Base-by-base conservation (phyloP, 176 grass and related monocot genomes). In the Oryza glaberrima region DNA sequence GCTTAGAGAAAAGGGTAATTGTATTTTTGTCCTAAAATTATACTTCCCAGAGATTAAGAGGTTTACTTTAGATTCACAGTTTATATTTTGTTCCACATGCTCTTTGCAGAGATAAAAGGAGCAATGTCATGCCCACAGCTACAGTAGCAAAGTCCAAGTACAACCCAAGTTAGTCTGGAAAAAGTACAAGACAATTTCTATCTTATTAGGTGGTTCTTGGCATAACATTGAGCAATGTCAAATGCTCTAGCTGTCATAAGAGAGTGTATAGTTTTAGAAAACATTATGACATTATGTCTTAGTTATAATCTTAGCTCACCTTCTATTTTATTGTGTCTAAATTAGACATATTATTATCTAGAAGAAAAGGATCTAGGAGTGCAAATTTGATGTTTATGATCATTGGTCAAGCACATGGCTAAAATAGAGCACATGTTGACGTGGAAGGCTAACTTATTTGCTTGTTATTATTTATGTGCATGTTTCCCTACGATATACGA, bases 1-100 rank as follows among this genome's bases (percentile, higher is more conserved):
- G 9, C 89, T 90, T 70, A 90, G 65, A 90, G 84, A 66, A 84
- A 90, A 90, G 10, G 84, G 80, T 84, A 82, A 86, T 38, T 73
- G 67, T 69, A 60, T 1, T 47, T 0, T 17, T 65, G 0, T 16
- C 9, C 1, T 9, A 49, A 23, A 72, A 3, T 40, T 45, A 0
- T 11, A 73, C 25, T 41, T 20, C 16, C 9, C 5, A 36, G 4
- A 40, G 2, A 9, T 19, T 47, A 35, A 4, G 30, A 67, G 15
- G 0, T 46, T 78, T 30, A 68, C 13, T 58, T 68, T 16, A 1
- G 3, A 61, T 70, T 0, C 9, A 1, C 26, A 23, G 20, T 11
- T 43, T 11, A 16, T 44, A 11, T 66, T 73, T 74, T 16, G 6
- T 45, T 9, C 34, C 0, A 46, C 20, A 69, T 75, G 11, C 69